phyloP scores from a whole-genome alignment of 768 basidiomycete genomes.

The Clavulina sp. region DNA sequence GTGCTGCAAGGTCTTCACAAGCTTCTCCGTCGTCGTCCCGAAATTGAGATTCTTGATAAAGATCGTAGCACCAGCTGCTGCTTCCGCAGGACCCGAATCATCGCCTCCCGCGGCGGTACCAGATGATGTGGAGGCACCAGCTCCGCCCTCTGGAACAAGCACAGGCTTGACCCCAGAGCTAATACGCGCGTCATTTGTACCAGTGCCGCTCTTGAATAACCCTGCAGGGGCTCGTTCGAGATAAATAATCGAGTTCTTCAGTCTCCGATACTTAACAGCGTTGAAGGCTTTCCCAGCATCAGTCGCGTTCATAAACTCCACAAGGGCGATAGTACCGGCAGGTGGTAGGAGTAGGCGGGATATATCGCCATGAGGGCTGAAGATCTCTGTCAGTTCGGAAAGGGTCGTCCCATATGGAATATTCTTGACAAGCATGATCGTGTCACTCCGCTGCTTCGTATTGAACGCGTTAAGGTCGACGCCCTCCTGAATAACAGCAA shows the following conservation, averaged over 20 bases:
- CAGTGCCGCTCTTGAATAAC: slow-evolving; percentile 34
- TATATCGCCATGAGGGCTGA: slow-evolving; percentile 56
- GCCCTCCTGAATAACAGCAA: slow-evolving; percentile 14
- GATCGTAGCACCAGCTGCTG: slow-evolving; percentile 55
- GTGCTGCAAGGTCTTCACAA: slow-evolving; percentile 50
- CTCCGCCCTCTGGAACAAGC: slow-evolving; percentile 31
- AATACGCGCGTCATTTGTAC: slow-evolving; percentile 9
- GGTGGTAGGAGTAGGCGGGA: slow-evolving; percentile 68
- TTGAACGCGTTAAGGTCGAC: slow-evolving; percentile 20
- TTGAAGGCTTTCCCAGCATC: slow-evolving; percentile 64
- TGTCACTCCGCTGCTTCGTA: slow-evolving; percentile 36
- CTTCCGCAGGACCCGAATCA: slow-evolving; percentile 14
- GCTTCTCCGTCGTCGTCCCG: slow-evolving; percentile 60
- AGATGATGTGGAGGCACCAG: neutral
- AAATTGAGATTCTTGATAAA: slow-evolving; percentile 96
- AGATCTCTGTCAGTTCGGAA: slow-evolving; percentile 60
- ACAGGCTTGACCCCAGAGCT: slow-evolving; percentile 19
- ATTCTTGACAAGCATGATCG: slow-evolving; percentile 84
- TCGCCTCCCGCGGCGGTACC: slow-evolving; percentile 10
- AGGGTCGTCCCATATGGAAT: slow-evolving; percentile 79
- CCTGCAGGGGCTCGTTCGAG: slow-evolving; percentile 81
- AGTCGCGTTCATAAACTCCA: slow-evolving; percentile 58
- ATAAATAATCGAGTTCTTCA: slow-evolving; percentile 83
- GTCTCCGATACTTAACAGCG: slow-evolving; percentile 66
- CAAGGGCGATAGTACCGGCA: slow-evolving; percentile 81